Evolutionary conservation across 1,139 yeast species (phyloP).

Genomic region (Sugiyamaella xylanicola): DNA sequence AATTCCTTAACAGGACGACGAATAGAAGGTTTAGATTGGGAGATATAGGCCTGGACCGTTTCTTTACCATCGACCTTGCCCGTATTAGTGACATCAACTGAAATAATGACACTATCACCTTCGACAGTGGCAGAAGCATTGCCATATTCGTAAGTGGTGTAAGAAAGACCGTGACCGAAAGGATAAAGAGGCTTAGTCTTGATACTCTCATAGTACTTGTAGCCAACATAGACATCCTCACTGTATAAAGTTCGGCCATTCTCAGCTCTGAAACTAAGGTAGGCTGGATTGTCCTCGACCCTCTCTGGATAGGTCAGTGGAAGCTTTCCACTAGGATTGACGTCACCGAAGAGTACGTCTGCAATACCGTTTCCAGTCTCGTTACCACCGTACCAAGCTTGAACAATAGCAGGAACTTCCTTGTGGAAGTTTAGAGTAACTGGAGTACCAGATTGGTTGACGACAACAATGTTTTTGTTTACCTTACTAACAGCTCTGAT

Average conservation of each 20-base stretch:
- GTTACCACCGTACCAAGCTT: slow-evolving; percentile 54
- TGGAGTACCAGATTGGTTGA: slow-evolving; percentile 65
- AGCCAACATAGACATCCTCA: slow-evolving; percentile 61
- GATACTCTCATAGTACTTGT: slow-evolving; percentile 58
- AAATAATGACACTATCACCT: slow-evolving; percentile 43
- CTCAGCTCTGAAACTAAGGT: slow-evolving; percentile 48
- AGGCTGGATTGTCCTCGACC: slow-evolving; percentile 54
- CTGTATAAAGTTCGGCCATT: slow-evolving; percentile 60
- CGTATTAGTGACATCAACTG: slow-evolving; percentile 49
- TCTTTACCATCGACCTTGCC: slow-evolving; percentile 51
- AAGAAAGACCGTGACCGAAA: slow-evolving; percentile 64
- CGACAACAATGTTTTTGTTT: slow-evolving; percentile 56
- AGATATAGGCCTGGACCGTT: slow-evolving; percentile 51
- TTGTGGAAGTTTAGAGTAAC: slow-evolving; percentile 61
- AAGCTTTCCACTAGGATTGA: slow-evolving; percentile 64
- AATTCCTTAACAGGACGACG: slow-evolving; percentile 60
- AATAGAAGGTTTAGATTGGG: slow-evolving; percentile 47
- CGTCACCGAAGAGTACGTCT: slow-evolving; percentile 63
- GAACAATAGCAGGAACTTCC: slow-evolving; percentile 52
- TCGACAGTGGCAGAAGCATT: slow-evolving; percentile 34
- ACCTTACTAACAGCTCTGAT: slow-evolving; percentile 51
- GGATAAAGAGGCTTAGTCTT: slow-evolving; percentile 54
- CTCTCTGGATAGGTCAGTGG: slow-evolving; percentile 60
- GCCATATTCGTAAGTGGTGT: slow-evolving; percentile 50
- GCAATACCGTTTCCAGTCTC: slow-evolving; percentile 57